Percentiles rank a stretch among this genome's conserved stretches.
Evolutionary conservation across 768 basidiomycete species (phyloP).

Genomic region (Serendipita sp.): DNA sequence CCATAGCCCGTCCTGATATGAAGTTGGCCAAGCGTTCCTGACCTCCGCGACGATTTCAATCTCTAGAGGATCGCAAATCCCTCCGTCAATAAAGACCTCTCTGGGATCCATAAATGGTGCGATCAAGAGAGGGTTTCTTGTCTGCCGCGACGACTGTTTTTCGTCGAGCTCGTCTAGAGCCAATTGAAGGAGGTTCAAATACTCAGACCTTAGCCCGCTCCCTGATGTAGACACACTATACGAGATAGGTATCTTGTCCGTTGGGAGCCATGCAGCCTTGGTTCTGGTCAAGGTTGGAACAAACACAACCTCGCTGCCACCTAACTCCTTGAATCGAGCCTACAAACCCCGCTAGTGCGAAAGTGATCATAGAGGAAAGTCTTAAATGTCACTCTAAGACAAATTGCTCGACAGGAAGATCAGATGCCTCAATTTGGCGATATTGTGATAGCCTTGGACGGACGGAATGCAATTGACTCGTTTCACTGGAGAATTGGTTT

Average conservation of each 20-base stretch:
- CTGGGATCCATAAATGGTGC: neutral
- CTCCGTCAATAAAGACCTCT: neutral
- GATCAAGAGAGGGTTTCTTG: neutral
- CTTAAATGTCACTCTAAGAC: no score
- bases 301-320: no score
- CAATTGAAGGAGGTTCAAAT: neutral
- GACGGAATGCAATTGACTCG: no score
- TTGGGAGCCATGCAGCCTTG: neutral
- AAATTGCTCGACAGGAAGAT: no score
- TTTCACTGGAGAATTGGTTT: no score
- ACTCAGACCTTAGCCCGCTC: conserved; percentile 1
- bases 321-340: no score
- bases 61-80: neutral
- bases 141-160: neutral
- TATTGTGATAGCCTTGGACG: no score
- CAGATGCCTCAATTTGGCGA: no score
- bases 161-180: neutral
- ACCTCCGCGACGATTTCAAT: neutral
- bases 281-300: neutral
- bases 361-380: no score
- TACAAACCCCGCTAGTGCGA: no score
- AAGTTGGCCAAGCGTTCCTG: neutral
- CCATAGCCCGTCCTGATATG: no score
- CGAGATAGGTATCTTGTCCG: neutral
- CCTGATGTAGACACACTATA: neutral